Base-by-base conservation (phyloP, 2,329 filamentous ascomycete genomes). In the Fulvia fulva region DNA sequence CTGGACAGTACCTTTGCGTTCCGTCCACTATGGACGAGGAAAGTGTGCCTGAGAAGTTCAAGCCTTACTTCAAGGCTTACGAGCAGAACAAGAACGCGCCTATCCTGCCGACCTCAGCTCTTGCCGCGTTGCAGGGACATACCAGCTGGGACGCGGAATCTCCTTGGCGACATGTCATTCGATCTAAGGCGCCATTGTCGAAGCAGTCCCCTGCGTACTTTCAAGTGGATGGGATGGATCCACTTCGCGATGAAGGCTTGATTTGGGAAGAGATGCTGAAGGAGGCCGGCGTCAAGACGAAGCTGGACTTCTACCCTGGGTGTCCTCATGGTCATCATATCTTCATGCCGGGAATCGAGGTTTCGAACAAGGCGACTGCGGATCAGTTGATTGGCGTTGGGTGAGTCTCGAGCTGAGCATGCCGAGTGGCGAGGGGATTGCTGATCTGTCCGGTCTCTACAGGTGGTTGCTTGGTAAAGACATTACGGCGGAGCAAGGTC, bases 221-320 rank as follows among this genome's bases (percentile, higher is more conserved):
- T 2, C 78, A 82, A 64, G 69, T 82, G 1, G 77, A 74, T 58
- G 81, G 80, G 11, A 56, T 78, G 55, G 81, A 83, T 65, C 76
- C 77, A 0, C 60, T 80, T 3, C 68, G 81, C 4, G 81, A 84
- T 59, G 81, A 83, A 55, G 77, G 71, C 0, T 61, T 83, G 49
- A 76, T 83, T 0, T 83, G 81, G 61, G 80, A 81, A 63, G 67
- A 73, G 37, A 64, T 78, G 1, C 64, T 83, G 53, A 68, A 74
- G 22, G 78, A 78, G 52, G 56, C 58, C 7, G 74, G 68, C 4
- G 70, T 80, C 8, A 65, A 72, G 63, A 80, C 78, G 0, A 73
- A 71, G 50, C 34, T 81, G 12, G 74, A 80, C n/a, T 53, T 59
- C 41, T 53, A 44, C 22, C 22, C n/a, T 16, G 46, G 52, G 32